Base-by-base conservation (phyloP, 805 yeast species). In the Candida ascalaphidarum region DNA sequence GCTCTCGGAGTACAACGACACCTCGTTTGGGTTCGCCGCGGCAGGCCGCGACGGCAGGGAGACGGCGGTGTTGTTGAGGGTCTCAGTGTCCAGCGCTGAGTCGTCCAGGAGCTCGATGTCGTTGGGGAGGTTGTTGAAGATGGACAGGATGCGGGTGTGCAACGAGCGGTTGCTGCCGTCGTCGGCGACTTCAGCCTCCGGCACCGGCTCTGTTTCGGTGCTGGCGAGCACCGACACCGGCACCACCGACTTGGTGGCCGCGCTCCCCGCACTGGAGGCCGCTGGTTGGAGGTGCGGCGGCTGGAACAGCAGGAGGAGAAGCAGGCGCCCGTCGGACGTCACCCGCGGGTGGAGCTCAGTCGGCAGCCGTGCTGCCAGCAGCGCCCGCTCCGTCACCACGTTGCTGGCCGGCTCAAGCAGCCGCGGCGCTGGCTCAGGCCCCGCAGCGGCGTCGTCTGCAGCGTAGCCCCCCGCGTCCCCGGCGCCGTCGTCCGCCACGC, bases 71-170 rank as follows among this genome's bases (percentile, higher is more conserved):
- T 28, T 39, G 17, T 38, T 40, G 6, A 55, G 43, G 2, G 65
- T 54, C 13, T 62, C 68, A 23, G 40, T 39, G 27, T 61, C 68
- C 2, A 63, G 55, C 3, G 64, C 65, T n/a, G 65, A 58, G 35
- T 63, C 69, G 29, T 63, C 70, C 0, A 67, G 60, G 5, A 63
- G 40, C 33, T 63, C 68, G 29, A 63, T 60, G 43, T 63, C 70
- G 37, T 63, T 63, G 10, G 70, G 70, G n/a, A 63, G 41, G 24
- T 63, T 63, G 34, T 58, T 63, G 43, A 63, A 63, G 4, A 61
- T 55, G 5, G 65, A 48, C 2, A 65, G 46, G 9, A 60, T 58
- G 19, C 52, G 41, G 34, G 42, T 53, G 35, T 48, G 59, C 5
- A 56, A 39, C n/a, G 52, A 27, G 26, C 26, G 15, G 21, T 34